Evolutionary conservation across 257 asterid genomes (phyloP), one percentile per base, ranked within the genome.

Genomic region (Leptodermis oblonga): DNA sequence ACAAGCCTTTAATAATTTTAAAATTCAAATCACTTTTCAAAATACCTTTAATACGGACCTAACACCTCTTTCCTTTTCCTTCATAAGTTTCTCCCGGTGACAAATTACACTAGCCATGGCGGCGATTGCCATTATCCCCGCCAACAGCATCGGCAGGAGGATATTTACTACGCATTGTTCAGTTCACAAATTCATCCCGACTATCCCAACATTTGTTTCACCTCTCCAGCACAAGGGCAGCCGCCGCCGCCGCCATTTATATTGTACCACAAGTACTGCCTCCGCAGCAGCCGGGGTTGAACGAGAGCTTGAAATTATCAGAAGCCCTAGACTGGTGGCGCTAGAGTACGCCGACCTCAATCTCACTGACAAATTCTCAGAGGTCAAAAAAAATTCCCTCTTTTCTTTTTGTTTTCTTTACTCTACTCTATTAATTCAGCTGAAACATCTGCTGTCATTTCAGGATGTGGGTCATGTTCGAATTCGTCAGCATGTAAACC

Each of bases 381-480:
- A 86, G 87, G 87, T 83, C 41, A 77, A 20, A 49, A 49, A 52
- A 22, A 52, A 52, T 0, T 2, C 54, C 9, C 0, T 61, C 23
- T 69, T 56, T 67, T 60, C 41, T 12, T n/a, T 31, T 33, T 53
- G 22, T 30, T 58, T 11, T 25, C 60, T 37, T 62, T 23, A 20
- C 26, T n/a, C 3, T 4, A 51, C 5, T 2, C 26, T 51, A n/a
- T 36, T 42, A 30, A 31, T 70, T 8, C 36, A 26, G 18, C 3
- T 58, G 23, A 18, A 39, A 22, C 8, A 22, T n/a, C 20, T 68
- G 20, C 42, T 54, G 63, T 34, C 69, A 59, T 81, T 76, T 73
- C 77, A 93, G 98, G 97, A 90, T 77, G 80, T 93, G 63, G 96
- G 97, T n/a, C 96, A 87, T 83, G 81, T 93, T 61, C 83, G 97